Base-by-base conservation (phyloP, 2,329 filamentous ascomycete genomes). In the Fusarium poae region DNA sequence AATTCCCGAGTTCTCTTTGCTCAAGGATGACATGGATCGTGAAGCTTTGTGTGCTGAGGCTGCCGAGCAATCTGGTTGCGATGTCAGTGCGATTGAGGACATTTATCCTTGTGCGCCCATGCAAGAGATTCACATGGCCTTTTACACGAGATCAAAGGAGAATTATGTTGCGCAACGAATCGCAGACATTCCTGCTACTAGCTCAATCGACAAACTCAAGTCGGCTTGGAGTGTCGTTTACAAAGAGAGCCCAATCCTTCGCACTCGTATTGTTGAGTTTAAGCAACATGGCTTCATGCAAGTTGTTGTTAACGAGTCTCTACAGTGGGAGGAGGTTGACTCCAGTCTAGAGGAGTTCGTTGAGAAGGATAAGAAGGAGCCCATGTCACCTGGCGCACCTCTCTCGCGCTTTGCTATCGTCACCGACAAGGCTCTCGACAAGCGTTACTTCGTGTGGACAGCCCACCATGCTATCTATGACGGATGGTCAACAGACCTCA, bases 31-130 rank as follows among this genome's bases (percentile, higher is more conserved):
- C 2, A 73, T 83, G 18, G 65, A 72, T 4, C 55, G 72, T 3
- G 64, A 72, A 8, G 80, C 79, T 67, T 62, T 77, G 0, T 65
- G 75, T 25, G 66, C 75, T 2, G 72, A 76, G 18, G 81, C 81
- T 3, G 75, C 77, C 13, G 50, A 62, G 4, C 80, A 82, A 6
- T 72, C 72, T 4, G 57, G 65, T 5, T 63, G 67, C 1, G 79
- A 75, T 60, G 51, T 71, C 6, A 50, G 67, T 0, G 57, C 70
- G 9, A 76, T 86, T 8, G 81, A 85, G 58, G 85, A 87, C 50
- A 76, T 85, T 1, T 87, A 85, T 50, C 85, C 85, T 3, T 86
- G 84, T 70, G 84, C 84, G 0, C 81, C 84, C 0, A 77, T 86
- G 18, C 85, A 88, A 59, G 84, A 86, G 70, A 84, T 82, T 6